Evolutionary conservation across 257 asterid species (phyloP).

Genomic region (Mitragyna speciosa): DNA sequence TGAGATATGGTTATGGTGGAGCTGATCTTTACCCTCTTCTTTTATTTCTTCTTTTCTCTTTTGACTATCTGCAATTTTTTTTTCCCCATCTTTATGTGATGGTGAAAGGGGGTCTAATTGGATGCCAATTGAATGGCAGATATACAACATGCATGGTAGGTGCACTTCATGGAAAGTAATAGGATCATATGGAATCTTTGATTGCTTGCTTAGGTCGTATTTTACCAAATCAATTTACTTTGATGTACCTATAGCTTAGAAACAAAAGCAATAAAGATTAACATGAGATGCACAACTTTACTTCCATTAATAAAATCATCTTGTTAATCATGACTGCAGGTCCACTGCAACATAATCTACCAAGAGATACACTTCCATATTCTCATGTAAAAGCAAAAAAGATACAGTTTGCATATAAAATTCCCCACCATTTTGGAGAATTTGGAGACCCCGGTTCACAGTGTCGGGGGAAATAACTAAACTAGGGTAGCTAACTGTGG

Average conservation of each 20-base stretch:
- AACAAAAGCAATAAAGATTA: slow-evolving; percentile 25
- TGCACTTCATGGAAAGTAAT: slow-evolving; percentile 47
- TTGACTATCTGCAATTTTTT: slow-evolving; percentile 8
- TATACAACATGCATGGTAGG: slow-evolving; percentile 70
- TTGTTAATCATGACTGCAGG: slow-evolving; percentile 50
- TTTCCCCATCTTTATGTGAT: slow-evolving; percentile 27
- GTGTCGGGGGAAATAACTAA: slow-evolving; percentile 36
- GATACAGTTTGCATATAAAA: slow-evolving; percentile 38
- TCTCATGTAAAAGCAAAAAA: slow-evolving; percentile 30
- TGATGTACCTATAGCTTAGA: not conserved
- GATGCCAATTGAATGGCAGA: slow-evolving; percentile 66
- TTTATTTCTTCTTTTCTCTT: not conserved
- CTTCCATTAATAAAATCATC: slow-evolving; percentile 49
- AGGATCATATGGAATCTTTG: slow-evolving; percentile 55
- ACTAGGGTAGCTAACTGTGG: slow-evolving; percentile 13
- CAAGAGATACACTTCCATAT: slow-evolving; percentile 50
- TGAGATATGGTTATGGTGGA: not conserved
- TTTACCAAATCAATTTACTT: slow-evolving; percentile 23
- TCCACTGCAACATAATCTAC: slow-evolving; percentile 59
- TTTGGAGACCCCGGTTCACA: slow-evolving; percentile 41
- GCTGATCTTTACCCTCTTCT: not conserved
- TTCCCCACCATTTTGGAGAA: slow-evolving; percentile 57
- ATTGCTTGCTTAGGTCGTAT: slow-evolving; percentile 42
- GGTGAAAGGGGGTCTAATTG: slow-evolving; percentile 41
- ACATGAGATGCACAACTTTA: slow-evolving; percentile 44